Evolutionary conservation across 306 rosid genomes (phyloP), one percentile per base, ranked within the genome.

Genomic region (Carpinus viminea): DNA sequence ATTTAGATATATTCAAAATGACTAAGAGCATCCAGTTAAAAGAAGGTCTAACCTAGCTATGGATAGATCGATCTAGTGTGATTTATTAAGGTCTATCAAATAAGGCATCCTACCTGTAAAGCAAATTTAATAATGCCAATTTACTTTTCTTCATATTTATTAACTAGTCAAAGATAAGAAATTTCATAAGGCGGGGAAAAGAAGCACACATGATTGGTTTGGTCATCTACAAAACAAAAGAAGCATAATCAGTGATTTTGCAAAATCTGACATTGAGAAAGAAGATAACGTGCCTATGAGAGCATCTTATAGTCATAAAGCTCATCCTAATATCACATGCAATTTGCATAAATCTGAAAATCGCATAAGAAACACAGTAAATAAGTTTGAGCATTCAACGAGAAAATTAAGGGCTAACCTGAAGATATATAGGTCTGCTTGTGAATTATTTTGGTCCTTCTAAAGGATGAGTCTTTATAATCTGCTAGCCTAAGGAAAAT

Each of bases 171-270:
- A 31, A 31, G 12, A 34, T 16, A 65, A 65, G 17, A 43, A 34
- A 65, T 7, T 8, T 65, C n/a, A 18, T 34, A 5, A 18, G 7
- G 16, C 46, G 18, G 11, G 11, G 17, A 26, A 61, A 28, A 17
- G 20, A 65, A 65, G 16, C 8, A 17, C 71, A 66, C 18, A 18
- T 50, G 36, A 66, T 41, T 38, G 70, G 46, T 36, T 41, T 66
- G 70, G 46, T 36, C 46, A 65, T 65, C 47, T 36, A 41, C 47
- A 38, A 16, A 66, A 66, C 50, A 38, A 66, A 8, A 66, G 46
- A 38, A 66, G 71, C 70, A 66, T 18, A 31, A 66, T 38, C 24
- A 66, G 11, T 66, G 71, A 66, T 66, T 57, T 7, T n/a, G 9
- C 11, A 9, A 65, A 66, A 8, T 66, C 50, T 10, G 21, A 36